Percentiles rank a stretch among this genome's conserved stretches.
These are phyloP conservation scores for Ceriops zippeliana DNA, from an alignment of 345 rosid species.

Conservation along the genomic window DNA sequence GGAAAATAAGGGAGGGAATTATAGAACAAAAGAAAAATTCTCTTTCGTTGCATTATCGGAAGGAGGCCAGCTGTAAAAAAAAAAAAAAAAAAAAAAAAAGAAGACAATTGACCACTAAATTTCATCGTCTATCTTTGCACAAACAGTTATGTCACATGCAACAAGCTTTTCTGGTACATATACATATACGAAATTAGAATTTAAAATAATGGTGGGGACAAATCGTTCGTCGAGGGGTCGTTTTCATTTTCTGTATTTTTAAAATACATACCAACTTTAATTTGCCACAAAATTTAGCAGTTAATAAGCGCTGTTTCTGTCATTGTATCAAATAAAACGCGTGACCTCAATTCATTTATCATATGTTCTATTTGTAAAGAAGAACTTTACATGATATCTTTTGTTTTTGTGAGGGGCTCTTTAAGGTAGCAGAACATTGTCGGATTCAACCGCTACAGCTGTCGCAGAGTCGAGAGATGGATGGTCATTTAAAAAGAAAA, in stretches of 20 bases:
- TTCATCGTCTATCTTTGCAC: slow-evolving; percentile 4
- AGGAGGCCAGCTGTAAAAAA: not conserved
- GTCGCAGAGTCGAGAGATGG: no score
- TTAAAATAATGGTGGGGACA: slow-evolving; percentile 2
- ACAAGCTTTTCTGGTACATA: no score
- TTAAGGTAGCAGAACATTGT: not conserved
- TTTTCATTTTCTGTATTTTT: not conserved
- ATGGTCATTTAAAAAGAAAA: not conserved
- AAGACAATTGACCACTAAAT: slow-evolving; percentile 3
- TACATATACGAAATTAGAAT: not conserved
- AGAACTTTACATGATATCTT: no score
- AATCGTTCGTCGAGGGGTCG: not conserved
- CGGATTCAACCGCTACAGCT: not conserved
- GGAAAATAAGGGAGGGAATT: not conserved
- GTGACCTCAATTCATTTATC: no score
- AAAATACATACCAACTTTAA: no score
- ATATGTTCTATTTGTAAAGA: no score
- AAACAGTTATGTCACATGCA: not conserved
- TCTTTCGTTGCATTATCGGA: not conserved
- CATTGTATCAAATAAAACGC: no score
- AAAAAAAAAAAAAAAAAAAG: not conserved
- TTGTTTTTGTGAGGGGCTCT: not conserved
- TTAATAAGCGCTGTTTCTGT: no score
- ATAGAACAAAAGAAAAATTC: not conserved
- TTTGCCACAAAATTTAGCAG: no score